A percentile compares a stretch with the other conserved stretches of the same genome.
These are phyloP conservation scores for Paulownia fortunei DNA, from an alignment of 257 asterid species.

Conservation along the genomic window DNA sequence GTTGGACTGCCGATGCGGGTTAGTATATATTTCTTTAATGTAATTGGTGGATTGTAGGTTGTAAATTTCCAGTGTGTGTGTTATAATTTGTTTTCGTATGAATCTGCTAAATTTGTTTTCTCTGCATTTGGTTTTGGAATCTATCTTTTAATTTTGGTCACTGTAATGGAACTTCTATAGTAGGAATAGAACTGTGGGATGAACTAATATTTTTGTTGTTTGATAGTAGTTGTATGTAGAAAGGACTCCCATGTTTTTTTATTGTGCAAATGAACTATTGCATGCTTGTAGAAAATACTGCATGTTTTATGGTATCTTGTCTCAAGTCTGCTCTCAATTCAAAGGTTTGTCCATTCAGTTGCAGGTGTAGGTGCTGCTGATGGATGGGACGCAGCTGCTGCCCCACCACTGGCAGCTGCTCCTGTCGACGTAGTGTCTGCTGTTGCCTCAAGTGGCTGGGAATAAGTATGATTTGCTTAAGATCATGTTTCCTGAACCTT, in stretches of 20 bases:
- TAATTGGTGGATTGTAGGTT: neutral
- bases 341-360: neutral
- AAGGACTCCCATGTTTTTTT: no score
- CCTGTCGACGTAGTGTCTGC: conserved; percentile 27
- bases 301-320: neutral
- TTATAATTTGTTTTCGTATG: neutral
- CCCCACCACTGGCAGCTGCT: conserved; percentile 49
- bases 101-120: neutral
- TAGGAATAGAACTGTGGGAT: neutral
- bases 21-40: conserved; percentile 4
- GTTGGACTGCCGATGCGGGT: conserved; percentile 54
- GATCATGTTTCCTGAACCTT: neutral
- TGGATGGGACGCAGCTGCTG: conserved; percentile 66
- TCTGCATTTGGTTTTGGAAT: neutral
- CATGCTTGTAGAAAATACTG: neutral
- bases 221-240: no score
- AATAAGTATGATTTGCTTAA: conserved; percentile 1
- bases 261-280: neutral
- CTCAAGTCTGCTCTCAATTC: neutral
- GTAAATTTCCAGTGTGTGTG: neutral
- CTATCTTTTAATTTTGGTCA: neutral
- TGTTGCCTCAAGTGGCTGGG: conserved; percentile 48
- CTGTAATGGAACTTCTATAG: neutral
- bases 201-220: neutral
- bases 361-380: conserved; percentile 38